A percentile compares a stretch with the other conserved stretches of the same genome.
These are phyloP conservation scores for Claviceps sp. DNA, from an alignment of 2,329 filamentous ascomycete genomes.

Conservation along the genomic window DNA sequence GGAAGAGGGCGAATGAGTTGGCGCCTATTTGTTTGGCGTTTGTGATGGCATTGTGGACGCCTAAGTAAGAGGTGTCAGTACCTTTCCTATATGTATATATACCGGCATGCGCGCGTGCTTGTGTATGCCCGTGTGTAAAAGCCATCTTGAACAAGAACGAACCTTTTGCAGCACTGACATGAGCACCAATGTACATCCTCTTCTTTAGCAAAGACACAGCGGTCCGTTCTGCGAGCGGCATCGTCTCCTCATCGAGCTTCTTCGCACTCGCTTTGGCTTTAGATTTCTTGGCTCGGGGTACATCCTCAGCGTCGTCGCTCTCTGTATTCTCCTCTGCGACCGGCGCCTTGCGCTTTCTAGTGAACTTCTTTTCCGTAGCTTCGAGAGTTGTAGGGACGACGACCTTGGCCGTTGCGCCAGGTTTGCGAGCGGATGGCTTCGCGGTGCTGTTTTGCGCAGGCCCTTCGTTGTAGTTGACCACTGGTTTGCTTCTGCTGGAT, in stretches of 20 bases:
- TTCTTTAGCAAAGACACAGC: conserved; percentile 47
- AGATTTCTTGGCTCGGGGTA: conserved; percentile 29
- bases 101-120: too few relatives aligned
- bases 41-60: conserved; percentile 74
- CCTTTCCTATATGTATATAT: too few relatives aligned
- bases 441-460: conserved; percentile 2
- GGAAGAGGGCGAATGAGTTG: conserved; percentile 87
- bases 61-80: conserved; percentile 25
- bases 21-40: conserved; percentile 74
- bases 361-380: neutral
- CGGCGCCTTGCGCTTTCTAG: conserved; percentile 10
- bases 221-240: conserved; percentile 59
- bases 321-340: conserved; percentile 11
- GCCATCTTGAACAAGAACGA: conserved; percentile 11
- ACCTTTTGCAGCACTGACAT: conserved; percentile 85
- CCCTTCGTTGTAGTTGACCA: conserved; percentile 20
- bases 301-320: conserved; percentile 8
- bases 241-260: conserved; percentile 20
- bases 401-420: conserved; percentile 11
- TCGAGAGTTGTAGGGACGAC: neutral
- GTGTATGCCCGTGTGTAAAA: too few relatives aligned
- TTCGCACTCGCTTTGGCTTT: conserved; percentile 12
- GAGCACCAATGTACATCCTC: conserved; percentile 75
- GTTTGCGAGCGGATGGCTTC: neutral
- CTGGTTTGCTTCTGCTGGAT: conserved; percentile 19